Evolutionary conservation across 345 rosid genomes (phyloP).

Genomic region (Camelina laxa): DNA sequence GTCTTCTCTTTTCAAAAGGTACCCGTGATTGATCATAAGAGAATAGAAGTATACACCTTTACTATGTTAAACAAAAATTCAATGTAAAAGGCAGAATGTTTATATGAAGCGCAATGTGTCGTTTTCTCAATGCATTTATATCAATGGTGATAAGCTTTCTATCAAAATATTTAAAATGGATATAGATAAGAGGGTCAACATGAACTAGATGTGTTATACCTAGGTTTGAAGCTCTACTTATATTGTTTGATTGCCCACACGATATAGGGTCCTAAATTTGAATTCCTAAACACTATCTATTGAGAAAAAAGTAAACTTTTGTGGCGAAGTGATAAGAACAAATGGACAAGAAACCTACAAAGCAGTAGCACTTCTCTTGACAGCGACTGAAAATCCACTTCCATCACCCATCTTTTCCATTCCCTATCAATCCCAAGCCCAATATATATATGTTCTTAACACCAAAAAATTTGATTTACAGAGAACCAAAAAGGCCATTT

Average conservation of each 20-base stretch:
- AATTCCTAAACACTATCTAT: conserved; percentile 20
- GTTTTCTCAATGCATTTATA: neutral
- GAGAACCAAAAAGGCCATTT: conserved; percentile 22
- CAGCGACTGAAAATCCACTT: conserved; percentile 73
- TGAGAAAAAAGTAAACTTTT: neutral
- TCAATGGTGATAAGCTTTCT: neutral
- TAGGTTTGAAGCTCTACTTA: neutral
- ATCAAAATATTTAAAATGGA: neutral
- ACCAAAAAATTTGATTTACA: conserved; percentile 34
- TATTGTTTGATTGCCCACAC: conserved; percentile 1
- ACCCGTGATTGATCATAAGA: neutral
- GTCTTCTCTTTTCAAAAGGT: conserved; percentile 6
- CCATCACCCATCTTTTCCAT: conserved; percentile 95
- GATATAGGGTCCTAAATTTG: neutral
- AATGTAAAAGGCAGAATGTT: conserved; percentile 5
- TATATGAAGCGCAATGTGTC: neutral
- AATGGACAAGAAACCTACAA: conserved; percentile 72
- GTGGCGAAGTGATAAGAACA: conserved; percentile 8
- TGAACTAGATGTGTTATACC: neutral
- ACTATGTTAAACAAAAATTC: neutral
- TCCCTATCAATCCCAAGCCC: conserved; percentile 70
- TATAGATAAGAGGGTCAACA: conserved; percentile 3
- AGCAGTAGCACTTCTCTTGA: conserved; percentile 67
- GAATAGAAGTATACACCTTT: neutral
- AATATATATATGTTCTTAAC: conserved; percentile 47